Conservation (phyloP, 176 grass and related monocot species). For the Rhipidocladum racemiflorum region DNA sequence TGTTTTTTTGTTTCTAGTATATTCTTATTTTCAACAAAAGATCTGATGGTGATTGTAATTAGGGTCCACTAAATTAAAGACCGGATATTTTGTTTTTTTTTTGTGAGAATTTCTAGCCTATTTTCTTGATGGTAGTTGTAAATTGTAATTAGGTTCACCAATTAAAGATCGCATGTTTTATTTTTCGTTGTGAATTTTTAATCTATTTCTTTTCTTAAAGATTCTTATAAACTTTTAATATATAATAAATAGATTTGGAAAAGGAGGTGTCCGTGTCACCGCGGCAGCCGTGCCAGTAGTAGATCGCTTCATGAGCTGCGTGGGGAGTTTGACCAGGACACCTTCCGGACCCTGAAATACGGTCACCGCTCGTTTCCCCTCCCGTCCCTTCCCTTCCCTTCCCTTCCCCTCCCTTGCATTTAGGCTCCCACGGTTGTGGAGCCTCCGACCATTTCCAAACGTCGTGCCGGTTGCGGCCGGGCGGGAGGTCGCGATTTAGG, state of each 20-base stretch:
- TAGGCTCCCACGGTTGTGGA: slow-evolving; percentile 43
- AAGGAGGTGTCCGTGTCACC: slow-evolving; percentile 23
- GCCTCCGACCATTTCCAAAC: slow-evolving; percentile 41
- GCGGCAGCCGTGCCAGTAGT: slow-evolving; percentile 3
- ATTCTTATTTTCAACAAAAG: no score
- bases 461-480: slow-evolving; percentile 41
- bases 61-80: no score
- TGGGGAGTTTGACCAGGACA: slow-evolving; percentile 42
- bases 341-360: slow-evolving; percentile 49
- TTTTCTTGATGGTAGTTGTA: no score
- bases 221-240: no score
- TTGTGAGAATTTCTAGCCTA: no score
- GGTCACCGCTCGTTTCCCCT: slow-evolving; percentile 45
- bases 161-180: no score
- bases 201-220: no score
- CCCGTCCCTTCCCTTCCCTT: neutral
- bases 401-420: slow-evolving; percentile 33
- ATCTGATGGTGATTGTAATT: no score
- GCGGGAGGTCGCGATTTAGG: slow-evolving; percentile 35
- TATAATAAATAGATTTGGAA: slow-evolving; percentile 18
- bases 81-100: no score
- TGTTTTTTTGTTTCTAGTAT: no score
- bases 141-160: no score
- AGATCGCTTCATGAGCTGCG: slow-evolving; percentile 38
- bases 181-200: no score